Percentiles rank a stretch among this genome's conserved stretches.
Evolutionary conservation across 495 filamentous ascomycete genomes (phyloP).

Genomic region (Penicillium parvum): DNA sequence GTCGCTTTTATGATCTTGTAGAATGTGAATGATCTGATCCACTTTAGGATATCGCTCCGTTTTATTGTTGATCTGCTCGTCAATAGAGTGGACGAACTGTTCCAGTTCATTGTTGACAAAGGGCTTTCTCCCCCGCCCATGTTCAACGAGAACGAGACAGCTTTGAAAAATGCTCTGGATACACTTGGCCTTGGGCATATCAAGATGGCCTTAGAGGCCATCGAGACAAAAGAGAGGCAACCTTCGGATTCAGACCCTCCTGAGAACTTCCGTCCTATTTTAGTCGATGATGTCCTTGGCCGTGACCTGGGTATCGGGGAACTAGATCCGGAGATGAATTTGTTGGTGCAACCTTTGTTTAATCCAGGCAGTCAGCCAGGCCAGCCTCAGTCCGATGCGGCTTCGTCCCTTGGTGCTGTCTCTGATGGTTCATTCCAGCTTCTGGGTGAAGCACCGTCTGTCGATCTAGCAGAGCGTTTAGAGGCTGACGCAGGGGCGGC

Average conservation of each 20-base stretch:
- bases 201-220: slow-evolving; percentile 1
- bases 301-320: background rate
- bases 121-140: slow-evolving; percentile 3
- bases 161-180: slow-evolving; percentile 5
- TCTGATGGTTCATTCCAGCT: background rate
- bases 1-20: background rate
- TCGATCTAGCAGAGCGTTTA: background rate
- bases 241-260: background rate
- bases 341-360: background rate
- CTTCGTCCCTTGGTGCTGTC: background rate
- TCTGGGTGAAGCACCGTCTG: background rate
- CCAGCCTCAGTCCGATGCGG: background rate
- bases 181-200: slow-evolving; percentile 3
- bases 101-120: slow-evolving; percentile 4
- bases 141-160: slow-evolving; percentile 5
- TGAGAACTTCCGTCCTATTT: background rate
- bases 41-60: slow-evolving; percentile 5
- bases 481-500: background rate
- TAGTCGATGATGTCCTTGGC: background rate
- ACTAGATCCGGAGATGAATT: background rate
- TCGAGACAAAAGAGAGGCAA: slow-evolving; percentile 2
- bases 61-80: slow-evolving; percentile 8
- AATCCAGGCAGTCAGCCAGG: background rate
- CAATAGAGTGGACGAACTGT: slow-evolving; percentile 5
- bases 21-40: background rate